Evolutionary conservation across 1,139 yeast species (phyloP), one percentile per base, ranked within the genome.

Genomic region (Arxiozyma slooffiae): DNA sequence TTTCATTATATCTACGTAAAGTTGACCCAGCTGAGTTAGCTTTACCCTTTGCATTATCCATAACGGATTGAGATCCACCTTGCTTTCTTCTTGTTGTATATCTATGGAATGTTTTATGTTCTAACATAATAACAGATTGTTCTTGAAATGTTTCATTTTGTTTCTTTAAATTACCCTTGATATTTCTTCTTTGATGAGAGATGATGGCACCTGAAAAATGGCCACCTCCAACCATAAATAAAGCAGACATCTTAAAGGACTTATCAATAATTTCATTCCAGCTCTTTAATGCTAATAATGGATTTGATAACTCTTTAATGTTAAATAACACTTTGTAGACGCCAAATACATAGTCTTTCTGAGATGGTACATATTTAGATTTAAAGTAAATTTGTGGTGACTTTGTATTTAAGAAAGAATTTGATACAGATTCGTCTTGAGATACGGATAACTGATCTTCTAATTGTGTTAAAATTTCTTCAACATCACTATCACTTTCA

Each of bases 21-120:
- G 82, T 80, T 2, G 97, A 85, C 52, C 99, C 99, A 0, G 97
- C 98, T 17, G 97, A 89, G 57, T 88, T 88, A 11, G 98, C 98
- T 65, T 90, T 90, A 3, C 98, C 97, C 57, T 85, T 79, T 0
- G 96, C 84, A 64, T 83, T 87, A 68, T 92, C 99, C 68, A 80
- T 85, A 0, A 97, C 90, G 55, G 92, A 80, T 67, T 92, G 99
- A 0, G 97, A 79, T 0, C 98, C 98, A 71, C 99, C 99, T 68
- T 92, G 99, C 62, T 92, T 94, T 57, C 96, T 78, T 71, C 99
- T 82, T 1, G 97, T 89, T 2, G 99, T 92, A 64, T 92, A 92
- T 58, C 97, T 75, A 67, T 92, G 98, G 67, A 88, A 89, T 0
- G 97, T 85, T 62, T 90, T 92, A 54, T 89, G 87, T 16, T 75